Conservation (phyloP, 345 rosid genomes). For the Clarkia xantiana region DNA sequence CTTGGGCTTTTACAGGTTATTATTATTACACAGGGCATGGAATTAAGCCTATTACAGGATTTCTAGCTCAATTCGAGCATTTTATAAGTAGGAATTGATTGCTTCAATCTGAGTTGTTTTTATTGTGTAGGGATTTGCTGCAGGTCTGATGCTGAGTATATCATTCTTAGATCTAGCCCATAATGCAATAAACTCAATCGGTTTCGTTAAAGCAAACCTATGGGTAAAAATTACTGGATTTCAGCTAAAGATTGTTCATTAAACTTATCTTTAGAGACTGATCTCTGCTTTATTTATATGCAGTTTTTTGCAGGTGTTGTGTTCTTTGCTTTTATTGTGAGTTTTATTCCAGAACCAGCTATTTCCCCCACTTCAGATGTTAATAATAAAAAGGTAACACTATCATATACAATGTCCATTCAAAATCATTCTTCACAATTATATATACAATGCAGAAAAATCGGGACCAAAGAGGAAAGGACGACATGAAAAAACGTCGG, state of each 20-base stretch:
- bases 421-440: too few relatives aligned
- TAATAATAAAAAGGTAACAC: slow-evolving; percentile 60
- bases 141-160: slow-evolving; percentile 95
- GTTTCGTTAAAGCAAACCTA: slow-evolving; percentile 85
- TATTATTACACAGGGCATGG: slow-evolving; percentile 5
- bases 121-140: slow-evolving; percentile 75
- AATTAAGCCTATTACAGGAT: neutral
- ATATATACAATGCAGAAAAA: slow-evolving; percentile 23
- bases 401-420: slow-evolving; percentile 1
- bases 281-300: slow-evolving; percentile 16
- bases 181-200: slow-evolving; percentile 91
- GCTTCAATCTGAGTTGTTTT: neutral
- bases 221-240: slow-evolving; percentile 49
- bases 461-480: slow-evolving; percentile 68
- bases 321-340: slow-evolving; percentile 71
- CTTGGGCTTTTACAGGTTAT: slow-evolving; percentile 90
- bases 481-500: slow-evolving; percentile 72
- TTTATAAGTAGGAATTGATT: neutral
- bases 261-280: neutral
- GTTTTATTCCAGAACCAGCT: slow-evolving; percentile 85
- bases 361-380: slow-evolving; percentile 40
- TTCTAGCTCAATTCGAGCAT: slow-evolving; percentile 3
- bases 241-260: neutral
- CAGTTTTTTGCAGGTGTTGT: slow-evolving; percentile 93
- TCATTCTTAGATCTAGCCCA: slow-evolving; percentile 95